Evolutionary conservation across 2,329 filamentous ascomycete species (phyloP).

Genomic region (Periconia macrospinosa): DNA sequence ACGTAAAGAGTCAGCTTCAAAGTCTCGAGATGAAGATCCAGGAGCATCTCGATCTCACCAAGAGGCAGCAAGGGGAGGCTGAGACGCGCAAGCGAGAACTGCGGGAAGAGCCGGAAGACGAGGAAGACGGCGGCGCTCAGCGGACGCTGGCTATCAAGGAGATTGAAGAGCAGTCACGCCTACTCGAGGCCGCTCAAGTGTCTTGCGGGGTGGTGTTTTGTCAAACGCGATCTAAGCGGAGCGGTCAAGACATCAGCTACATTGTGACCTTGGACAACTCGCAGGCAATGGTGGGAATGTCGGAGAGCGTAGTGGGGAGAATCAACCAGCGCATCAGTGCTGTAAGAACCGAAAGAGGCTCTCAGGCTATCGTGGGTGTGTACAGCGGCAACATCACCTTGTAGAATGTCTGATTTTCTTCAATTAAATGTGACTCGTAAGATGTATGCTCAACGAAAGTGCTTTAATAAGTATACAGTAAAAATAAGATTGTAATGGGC

Average conservation of each 20-base stretch:
- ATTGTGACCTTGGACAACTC: constrained; percentile 11
- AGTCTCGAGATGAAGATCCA: constrained; percentile 12
- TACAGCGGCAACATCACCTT: too few species aligned
- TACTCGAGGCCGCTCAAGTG: constrained; percentile 10
- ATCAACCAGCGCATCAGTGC: constrained; percentile 12
- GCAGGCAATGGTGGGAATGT: constrained; percentile 7
- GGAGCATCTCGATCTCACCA: constrained; percentile 8
- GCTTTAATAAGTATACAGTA: too few species aligned
- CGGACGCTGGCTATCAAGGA: constrained; percentile 12
- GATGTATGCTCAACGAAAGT: too few species aligned
- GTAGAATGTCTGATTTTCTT: too few species aligned
- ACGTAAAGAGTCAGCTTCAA: constrained; percentile 5
- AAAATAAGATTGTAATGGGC: too few species aligned
- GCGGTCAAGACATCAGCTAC: constrained; percentile 10
- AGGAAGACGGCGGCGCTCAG: constrained; percentile 10
- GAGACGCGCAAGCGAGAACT: constrained; percentile 5
- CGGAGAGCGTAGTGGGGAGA: constrained; percentile 12
- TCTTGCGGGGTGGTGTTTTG: constrained; percentile 13
- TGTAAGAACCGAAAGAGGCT: constrained; percentile 5
- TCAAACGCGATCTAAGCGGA: constrained; percentile 11
- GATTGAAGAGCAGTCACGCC: constrained; percentile 10
- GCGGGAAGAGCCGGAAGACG: constrained; percentile 11
- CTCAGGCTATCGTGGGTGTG: constrained; percentile 3
- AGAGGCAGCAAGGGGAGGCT: constrained; percentile 7
- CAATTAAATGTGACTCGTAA: too few species aligned